phyloP scores from a whole-genome alignment of 768 basidiomycete genomes.

The Kwoniella pini region DNA sequence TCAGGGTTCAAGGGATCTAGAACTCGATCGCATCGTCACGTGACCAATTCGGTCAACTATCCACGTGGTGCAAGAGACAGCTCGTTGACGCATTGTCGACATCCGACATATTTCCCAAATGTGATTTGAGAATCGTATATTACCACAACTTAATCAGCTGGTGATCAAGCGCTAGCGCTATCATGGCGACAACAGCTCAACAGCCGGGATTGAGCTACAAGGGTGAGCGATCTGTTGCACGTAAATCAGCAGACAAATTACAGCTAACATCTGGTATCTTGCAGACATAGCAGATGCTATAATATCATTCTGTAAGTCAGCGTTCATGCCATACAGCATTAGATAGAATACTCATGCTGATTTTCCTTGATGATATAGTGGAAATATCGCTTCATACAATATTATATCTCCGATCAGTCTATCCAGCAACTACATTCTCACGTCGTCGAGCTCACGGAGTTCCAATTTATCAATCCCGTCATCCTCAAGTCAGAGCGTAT shows the following conservation, averaged over 20 bases:
- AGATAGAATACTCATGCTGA: not conserved
- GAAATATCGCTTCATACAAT: slow-evolving; percentile 93
- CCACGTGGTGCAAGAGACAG: no score
- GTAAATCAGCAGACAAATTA: no score
- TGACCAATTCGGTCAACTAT: not conserved
- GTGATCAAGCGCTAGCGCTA: no score
- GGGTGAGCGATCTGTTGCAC: slow-evolving; percentile 21
- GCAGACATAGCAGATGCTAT: slow-evolving; percentile 44
- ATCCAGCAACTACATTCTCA: slow-evolving; percentile 83
- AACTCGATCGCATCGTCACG: not conserved
- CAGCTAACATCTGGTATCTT: no score
- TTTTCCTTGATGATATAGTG: slow-evolving; percentile 60
- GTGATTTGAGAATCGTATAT: no score
- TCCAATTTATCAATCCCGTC: slow-evolving; percentile 88
- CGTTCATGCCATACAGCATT: not conserved
- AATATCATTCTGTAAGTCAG: slow-evolving; percentile 44
- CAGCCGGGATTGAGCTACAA: slow-evolving; percentile 41
- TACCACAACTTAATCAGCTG: not conserved
- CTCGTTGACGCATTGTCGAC: no score
- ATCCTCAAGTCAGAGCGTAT: slow-evolving; percentile 83
- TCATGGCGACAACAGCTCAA: slow-evolving; percentile 15
- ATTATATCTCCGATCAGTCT: slow-evolving; percentile 84
- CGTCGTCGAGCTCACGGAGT: slow-evolving; percentile 86
- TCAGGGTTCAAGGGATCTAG: not conserved
- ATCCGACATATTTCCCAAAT: no score